Conservation (phyloP, 2,329 filamentous ascomycete genomes). For the Ambrosiella beaveri region DNA sequence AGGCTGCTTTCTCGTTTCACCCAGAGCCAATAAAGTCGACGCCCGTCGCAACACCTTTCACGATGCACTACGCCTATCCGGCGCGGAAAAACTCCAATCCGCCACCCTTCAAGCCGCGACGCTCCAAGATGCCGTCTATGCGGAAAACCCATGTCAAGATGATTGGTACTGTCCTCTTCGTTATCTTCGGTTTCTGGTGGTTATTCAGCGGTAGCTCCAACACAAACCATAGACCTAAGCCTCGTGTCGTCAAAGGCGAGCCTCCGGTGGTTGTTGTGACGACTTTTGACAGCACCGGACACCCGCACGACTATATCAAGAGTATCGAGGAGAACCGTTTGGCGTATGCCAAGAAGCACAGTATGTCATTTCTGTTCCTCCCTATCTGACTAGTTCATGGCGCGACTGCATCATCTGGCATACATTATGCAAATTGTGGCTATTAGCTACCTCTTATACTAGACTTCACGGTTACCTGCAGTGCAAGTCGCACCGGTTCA, state of each 20-base stretch:
- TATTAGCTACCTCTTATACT: neutral
- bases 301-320: constrained; percentile 45
- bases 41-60: constrained; percentile 15
- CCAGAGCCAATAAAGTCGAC: neutral
- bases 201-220: constrained; percentile 28
- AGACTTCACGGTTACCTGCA: neutral
- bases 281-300: constrained; percentile 40
- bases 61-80: constrained; percentile 82
- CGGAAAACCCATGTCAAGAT: constrained; percentile 47
- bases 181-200: constrained; percentile 41
- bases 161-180: constrained; percentile 35
- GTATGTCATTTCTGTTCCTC: constrained; percentile 31
- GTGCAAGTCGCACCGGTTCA: neutral
- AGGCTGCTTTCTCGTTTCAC: neutral
- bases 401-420: neutral
- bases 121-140: constrained; percentile 33
- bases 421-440: neutral
- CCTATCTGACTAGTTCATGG: neutral
- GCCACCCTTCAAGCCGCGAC: constrained; percentile 49
- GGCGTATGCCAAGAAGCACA: constrained; percentile 72
- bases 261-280: constrained; percentile 67
- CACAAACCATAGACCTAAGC: constrained; percentile 9
- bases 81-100: constrained; percentile 68
- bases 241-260: constrained; percentile 23
- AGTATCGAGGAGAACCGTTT: constrained; percentile 67